Evolutionary conservation across 2,329 filamentous ascomycete species (phyloP).

Genomic region (Alternaria ventricosa): DNA sequence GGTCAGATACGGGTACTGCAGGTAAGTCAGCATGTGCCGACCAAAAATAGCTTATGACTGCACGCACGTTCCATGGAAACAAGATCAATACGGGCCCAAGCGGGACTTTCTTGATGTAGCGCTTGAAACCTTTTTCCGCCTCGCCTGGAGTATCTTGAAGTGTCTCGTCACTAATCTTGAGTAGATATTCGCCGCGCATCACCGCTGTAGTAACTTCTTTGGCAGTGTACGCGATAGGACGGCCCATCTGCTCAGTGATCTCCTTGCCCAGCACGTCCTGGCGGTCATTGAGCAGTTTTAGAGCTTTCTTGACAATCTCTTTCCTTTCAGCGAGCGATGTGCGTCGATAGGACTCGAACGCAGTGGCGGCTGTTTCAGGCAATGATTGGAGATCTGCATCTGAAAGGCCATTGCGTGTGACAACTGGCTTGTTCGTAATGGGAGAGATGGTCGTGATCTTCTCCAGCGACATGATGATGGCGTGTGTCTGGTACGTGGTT

Average conservation of each 20-base stretch:
- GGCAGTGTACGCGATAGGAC: constrained; percentile 84
- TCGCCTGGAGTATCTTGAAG: constrained; percentile 84
- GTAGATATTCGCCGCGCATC: constrained; percentile 82
- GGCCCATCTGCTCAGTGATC: constrained; percentile 92
- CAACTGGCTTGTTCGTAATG: constrained; percentile 81
- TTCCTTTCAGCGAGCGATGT: constrained; percentile 78
- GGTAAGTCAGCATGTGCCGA: constrained; percentile 22
- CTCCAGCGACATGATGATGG: constrained; percentile 59
- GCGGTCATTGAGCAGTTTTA: constrained; percentile 72
- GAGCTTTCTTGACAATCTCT: constrained; percentile 78
- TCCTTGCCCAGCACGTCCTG: constrained; percentile 84
- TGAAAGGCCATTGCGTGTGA: constrained; percentile 78
- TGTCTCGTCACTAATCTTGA: constrained; percentile 80
- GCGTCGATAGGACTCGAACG: constrained; percentile 78
- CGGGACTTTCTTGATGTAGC: constrained; percentile 87
- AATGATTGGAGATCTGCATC: constrained; percentile 72
- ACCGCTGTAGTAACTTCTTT: constrained; percentile 86
- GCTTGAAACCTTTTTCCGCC: constrained; percentile 83
- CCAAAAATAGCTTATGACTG: constrained; percentile 11
- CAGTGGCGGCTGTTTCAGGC: constrained; percentile 73
- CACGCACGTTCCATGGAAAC: constrained; percentile 93
- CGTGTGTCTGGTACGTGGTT: constrained; percentile 9
- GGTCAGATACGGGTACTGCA: constrained; percentile 90
- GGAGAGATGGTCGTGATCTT: constrained; percentile 84
- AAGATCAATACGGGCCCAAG: constrained; percentile 87